phyloP scores from a whole-genome alignment of 108 stramenopile genomes.

The Hondaea fermentalgiana region DNA sequence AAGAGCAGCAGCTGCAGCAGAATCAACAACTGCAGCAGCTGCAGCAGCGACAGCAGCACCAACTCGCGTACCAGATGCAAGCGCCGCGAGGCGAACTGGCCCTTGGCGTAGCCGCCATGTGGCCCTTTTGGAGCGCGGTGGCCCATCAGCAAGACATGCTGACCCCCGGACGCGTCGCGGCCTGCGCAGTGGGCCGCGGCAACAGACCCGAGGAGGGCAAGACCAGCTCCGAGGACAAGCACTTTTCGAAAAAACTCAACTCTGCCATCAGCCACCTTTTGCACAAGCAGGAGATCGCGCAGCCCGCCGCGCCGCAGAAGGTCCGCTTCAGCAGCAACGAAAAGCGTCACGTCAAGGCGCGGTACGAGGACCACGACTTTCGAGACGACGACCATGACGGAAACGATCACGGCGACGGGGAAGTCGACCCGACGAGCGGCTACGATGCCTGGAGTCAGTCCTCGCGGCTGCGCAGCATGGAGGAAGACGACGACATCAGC shows the following conservation, averaged over 20 bases:
- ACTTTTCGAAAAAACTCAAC: background rate
- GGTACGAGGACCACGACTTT: too few species aligned
- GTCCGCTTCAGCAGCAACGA: too few species aligned
- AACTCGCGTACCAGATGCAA: background rate
- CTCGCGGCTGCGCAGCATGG: background rate
- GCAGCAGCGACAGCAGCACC: too few species aligned
- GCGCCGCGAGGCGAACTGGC: background rate
- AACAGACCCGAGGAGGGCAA: background rate
- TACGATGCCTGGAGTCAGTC: background rate
- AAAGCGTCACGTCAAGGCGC: too few species aligned
- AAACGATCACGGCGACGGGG: background rate
- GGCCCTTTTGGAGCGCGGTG: background rate
- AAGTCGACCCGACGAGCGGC: background rate
- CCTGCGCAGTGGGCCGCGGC: background rate
- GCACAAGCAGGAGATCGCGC: background rate
- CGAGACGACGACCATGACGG: background rate
- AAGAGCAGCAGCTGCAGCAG: too few species aligned
- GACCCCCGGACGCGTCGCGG: background rate
- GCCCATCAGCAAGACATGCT: background rate
- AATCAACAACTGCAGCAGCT: too few species aligned
- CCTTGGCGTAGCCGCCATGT: background rate
- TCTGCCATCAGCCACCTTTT: background rate
- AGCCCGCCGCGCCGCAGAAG: background rate
- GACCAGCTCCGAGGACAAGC: background rate
- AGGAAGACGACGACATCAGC: background rate